A percentile compares a stretch with the other conserved stretches of the same genome.
Conservation (phyloP, 2,329 filamentous ascomycete genomes). For the Metarhizium rileyi region DNA sequence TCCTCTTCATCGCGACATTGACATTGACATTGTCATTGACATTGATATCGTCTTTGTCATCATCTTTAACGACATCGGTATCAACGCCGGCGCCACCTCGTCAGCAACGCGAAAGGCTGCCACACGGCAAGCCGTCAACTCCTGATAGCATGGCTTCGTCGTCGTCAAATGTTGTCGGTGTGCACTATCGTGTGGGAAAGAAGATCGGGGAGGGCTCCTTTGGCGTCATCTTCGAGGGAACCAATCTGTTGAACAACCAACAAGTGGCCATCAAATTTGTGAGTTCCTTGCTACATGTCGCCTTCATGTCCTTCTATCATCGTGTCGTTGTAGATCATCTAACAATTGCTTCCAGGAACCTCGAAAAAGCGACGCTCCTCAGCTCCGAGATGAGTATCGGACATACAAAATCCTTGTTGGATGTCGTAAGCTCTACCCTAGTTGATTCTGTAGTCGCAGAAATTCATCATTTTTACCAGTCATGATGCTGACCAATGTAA, state of each 20-base stretch:
- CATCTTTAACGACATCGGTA: background rate
- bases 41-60: background rate
- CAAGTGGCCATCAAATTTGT: conserved; percentile 99
- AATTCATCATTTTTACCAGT: background rate
- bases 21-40: background rate
- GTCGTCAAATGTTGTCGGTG: conserved; percentile 94
- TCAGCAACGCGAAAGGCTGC: conserved; percentile 6
- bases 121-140: conserved; percentile 4
- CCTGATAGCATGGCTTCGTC: conserved; percentile 63
- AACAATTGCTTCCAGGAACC: conserved; percentile 58
- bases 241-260: conserved; percentile 96
- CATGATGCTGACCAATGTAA: background rate
- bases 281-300: conserved; percentile 29
- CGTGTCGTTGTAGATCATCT: conserved; percentile 5
- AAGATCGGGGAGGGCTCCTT: conserved; percentile 99
- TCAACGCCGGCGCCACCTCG: conserved; percentile 1
- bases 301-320: background rate
- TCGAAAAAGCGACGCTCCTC: conserved; percentile 94
- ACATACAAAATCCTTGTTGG: conserved; percentile 99
- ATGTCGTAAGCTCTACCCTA: conserved; percentile 63
- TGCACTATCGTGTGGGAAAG: conserved; percentile 97
- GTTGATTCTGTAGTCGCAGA: background rate
- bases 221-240: conserved; percentile 97
- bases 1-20: background rate
- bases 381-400: conserved; percentile 94